A percentile compares a stretch with the other conserved stretches of the same genome.
Evolutionary conservation across 345 rosid species (phyloP).

Genomic region (Ceriops decandra): DNA sequence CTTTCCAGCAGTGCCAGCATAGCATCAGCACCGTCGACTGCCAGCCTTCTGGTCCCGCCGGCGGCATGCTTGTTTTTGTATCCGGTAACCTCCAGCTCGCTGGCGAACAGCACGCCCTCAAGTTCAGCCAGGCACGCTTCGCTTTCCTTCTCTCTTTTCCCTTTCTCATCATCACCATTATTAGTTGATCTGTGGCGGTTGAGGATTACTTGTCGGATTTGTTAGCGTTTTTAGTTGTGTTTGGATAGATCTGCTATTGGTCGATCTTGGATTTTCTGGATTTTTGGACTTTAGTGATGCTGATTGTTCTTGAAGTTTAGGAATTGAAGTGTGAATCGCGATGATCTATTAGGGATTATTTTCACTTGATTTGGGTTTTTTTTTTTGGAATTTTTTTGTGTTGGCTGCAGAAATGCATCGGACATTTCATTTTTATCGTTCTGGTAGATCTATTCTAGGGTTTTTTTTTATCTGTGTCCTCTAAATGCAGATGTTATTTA

Average conservation of each 20-base stretch:
- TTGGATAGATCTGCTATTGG: conserved; percentile 16
- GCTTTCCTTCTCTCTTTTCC: background rate
- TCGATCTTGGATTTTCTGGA: conserved; percentile 18
- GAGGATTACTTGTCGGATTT: conserved; percentile 1
- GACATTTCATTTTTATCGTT: background rate
- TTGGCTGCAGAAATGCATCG: too few species aligned
- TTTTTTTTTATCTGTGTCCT: too few species aligned
- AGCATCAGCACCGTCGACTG: conserved; percentile 80
- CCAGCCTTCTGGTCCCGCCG: conserved; percentile 88
- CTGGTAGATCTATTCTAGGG: conserved; percentile 16
- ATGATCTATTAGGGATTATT: background rate
- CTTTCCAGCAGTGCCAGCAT: conserved; percentile 95
- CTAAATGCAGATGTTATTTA: too few species aligned
- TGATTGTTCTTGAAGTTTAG: background rate
- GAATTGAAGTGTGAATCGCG: background rate
- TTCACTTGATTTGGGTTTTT: background rate
- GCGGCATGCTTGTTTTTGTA: conserved; percentile 92
- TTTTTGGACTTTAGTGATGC: conserved; percentile 3
- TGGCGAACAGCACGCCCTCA: conserved; percentile 89
- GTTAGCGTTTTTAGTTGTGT: conserved; percentile 7
- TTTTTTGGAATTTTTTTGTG: too few species aligned
- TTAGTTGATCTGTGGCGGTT: too few species aligned
- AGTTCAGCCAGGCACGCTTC: conserved; percentile 69
- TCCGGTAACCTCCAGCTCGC: conserved; percentile 83
- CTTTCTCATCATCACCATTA: background rate